Percentiles rank a stretch among this genome's conserved stretches.
Conservation (phyloP, 164 flowering plant genomes). For the Taxillus chinensis region DNA sequence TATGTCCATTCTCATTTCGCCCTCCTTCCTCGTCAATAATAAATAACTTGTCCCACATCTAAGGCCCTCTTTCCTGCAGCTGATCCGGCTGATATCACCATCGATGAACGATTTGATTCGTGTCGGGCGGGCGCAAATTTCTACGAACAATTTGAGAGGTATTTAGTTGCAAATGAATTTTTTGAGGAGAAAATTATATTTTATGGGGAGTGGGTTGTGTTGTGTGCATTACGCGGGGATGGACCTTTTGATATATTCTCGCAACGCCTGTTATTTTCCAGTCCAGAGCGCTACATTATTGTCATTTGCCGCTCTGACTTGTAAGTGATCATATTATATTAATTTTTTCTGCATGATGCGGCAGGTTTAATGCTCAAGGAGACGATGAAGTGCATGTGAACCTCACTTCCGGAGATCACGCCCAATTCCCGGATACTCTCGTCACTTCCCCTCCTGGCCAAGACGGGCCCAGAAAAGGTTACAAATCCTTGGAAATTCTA, state of each 20-base stretch:
- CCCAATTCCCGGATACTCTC: slow-evolving; percentile 36
- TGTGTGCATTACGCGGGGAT: too few species aligned
- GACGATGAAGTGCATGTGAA: slow-evolving; percentile 49
- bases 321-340: neutral
- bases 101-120: slow-evolving; percentile 43
- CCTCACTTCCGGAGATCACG: slow-evolving; percentile 33
- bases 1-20: neutral
- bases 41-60: neutral
- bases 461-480: slow-evolving; percentile 39
- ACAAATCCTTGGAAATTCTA: neutral
- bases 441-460: slow-evolving; percentile 53
- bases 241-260: too few species aligned
- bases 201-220: too few species aligned
- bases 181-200: too few species aligned
- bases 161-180: neutral
- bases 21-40: neutral
- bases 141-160: slow-evolving; percentile 69
- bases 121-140: slow-evolving; percentile 22
- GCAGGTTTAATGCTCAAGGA: slow-evolving; percentile 74
- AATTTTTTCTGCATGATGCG: neutral
- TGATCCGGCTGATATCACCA: slow-evolving; percentile 61
- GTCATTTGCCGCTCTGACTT: neutral
- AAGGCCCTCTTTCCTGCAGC: slow-evolving; percentile 31
- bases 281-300: too few species aligned
- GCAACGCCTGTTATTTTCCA: too few species aligned